phyloP scores from a whole-genome alignment of 2,329 filamentous ascomycete species.

The Fusarium ambrosium region DNA sequence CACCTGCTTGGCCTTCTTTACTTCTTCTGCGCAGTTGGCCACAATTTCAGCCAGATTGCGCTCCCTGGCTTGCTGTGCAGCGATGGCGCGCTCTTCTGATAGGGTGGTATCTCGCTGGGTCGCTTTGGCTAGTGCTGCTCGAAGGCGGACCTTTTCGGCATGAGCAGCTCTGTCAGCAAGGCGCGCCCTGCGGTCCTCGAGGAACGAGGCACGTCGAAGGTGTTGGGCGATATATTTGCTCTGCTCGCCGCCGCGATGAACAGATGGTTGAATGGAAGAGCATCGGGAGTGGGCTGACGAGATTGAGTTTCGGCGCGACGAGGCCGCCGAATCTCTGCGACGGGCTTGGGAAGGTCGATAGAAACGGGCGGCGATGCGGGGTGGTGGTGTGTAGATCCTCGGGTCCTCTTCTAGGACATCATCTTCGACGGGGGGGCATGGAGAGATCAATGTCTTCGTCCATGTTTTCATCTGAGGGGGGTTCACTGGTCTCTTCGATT shows the following conservation, averaged over 20 bases:
- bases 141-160: conserved; percentile 84
- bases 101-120: conserved; percentile 73
- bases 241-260: conserved; percentile 69
- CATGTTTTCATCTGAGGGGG: conserved; percentile 49
- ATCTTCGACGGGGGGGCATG: conserved; percentile 56
- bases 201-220: conserved; percentile 82
- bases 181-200: conserved; percentile 84
- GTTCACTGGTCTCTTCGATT: conserved; percentile 52
- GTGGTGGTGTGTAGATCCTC: conserved; percentile 72
- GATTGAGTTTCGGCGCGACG: conserved; percentile 83
- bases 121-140: conserved; percentile 81
- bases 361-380: conserved; percentile 83
- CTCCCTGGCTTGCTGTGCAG: conserved; percentile 82
- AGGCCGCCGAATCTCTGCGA: conserved; percentile 81
- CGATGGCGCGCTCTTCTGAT: conserved; percentile 82
- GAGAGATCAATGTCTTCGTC: conserved; percentile 54
- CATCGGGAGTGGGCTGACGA: conserved; percentile 81
- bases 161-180: conserved; percentile 85
- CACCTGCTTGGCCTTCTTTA: conserved; percentile 85
- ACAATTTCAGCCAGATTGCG: conserved; percentile 86
- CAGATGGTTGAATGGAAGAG: conserved; percentile 68
- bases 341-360: conserved; percentile 76
- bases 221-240: conserved; percentile 85
- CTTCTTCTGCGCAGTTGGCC: conserved; percentile 84
- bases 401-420: conserved; percentile 51